Evolutionary conservation across 495 filamentous ascomycete genomes (phyloP).

Genomic region (Xylaria nigripes): DNA sequence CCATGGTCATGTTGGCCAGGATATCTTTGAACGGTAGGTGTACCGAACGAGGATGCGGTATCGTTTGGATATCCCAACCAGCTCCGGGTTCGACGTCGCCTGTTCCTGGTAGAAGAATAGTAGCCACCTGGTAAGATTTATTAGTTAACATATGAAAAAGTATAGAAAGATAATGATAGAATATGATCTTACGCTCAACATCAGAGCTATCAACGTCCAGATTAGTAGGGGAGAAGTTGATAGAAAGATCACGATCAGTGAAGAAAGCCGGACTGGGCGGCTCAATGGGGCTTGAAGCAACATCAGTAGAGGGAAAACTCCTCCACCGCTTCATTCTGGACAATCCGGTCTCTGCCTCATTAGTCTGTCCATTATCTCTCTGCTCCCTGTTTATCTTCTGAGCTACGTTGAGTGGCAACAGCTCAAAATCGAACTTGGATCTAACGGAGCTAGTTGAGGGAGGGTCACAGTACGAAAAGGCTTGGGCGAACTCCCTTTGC

Average conservation of each 20-base stretch:
- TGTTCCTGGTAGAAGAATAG: too few relatives aligned
- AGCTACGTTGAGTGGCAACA: conserved; percentile 17
- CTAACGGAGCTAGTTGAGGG: background rate
- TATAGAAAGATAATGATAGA: background rate
- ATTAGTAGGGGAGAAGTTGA: conserved; percentile 11
- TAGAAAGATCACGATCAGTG: conserved; percentile 6
- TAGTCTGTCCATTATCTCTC: conserved; percentile 14
- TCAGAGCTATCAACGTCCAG: background rate
- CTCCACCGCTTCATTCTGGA: conserved; percentile 1
- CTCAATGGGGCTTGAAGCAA: background rate
- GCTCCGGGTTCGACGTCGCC: background rate
- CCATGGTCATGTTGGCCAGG: background rate
- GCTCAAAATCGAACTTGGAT: conserved; percentile 22
- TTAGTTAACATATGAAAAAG: background rate
- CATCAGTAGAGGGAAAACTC: background rate
- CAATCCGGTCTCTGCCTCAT: conserved; percentile 12
- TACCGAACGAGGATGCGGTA: background rate
- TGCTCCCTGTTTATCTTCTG: conserved; percentile 13
- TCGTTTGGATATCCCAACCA: background rate
- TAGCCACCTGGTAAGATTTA: too few relatives aligned
- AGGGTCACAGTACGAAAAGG: background rate
- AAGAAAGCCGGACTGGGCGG: background rate
- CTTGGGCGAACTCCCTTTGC: background rate
- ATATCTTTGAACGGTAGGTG: background rate
- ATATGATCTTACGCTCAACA: background rate